Evolutionary conservation across 768 basidiomycete species (phyloP).

Genomic region (Leccinellum luteum): DNA sequence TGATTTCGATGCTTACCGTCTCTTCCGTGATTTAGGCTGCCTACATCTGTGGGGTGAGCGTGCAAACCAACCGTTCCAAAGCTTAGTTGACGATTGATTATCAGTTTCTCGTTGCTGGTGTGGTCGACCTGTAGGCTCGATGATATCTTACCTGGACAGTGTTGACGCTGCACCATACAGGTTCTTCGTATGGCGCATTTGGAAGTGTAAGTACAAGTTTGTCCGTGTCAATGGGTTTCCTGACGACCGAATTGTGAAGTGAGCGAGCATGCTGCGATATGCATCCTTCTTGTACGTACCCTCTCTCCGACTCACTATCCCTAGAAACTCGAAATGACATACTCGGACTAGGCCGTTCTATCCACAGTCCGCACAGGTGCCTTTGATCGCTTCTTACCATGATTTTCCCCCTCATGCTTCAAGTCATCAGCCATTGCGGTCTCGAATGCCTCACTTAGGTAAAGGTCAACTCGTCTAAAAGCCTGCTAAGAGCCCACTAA

Average conservation of each 20-base stretch:
- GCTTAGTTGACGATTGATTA: background rate
- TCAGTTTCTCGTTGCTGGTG: constrained; percentile 1
- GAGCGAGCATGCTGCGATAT: constrained; percentile 7
- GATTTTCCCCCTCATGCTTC: background rate
- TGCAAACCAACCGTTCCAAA: background rate
- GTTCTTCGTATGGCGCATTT: constrained; percentile 20
- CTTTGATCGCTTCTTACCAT: background rate
- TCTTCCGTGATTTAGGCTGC: constrained; percentile 1
- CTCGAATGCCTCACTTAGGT: background rate
- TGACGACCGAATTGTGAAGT: constrained; percentile 3
- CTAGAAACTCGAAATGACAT: background rate
- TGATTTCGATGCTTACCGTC: background rate
- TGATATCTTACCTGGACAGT: background rate
- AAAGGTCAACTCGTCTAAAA: background rate
- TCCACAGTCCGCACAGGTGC: constrained; percentile 12
- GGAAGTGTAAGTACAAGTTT: constrained; percentile 11
- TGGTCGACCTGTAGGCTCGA: constrained; percentile 4
- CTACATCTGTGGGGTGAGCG: constrained; percentile 9
- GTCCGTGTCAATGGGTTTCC: background rate
- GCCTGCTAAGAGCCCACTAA: background rate
- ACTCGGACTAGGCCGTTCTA: background rate
- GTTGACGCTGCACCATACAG: background rate
- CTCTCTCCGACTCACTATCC: background rate
- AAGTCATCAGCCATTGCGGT: background rate
- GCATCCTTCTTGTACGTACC: constrained; percentile 11